phyloP scores from a whole-genome alignment of 2,329 filamentous ascomycete genomes.

The Emmonsiellopsis sp. region DNA sequence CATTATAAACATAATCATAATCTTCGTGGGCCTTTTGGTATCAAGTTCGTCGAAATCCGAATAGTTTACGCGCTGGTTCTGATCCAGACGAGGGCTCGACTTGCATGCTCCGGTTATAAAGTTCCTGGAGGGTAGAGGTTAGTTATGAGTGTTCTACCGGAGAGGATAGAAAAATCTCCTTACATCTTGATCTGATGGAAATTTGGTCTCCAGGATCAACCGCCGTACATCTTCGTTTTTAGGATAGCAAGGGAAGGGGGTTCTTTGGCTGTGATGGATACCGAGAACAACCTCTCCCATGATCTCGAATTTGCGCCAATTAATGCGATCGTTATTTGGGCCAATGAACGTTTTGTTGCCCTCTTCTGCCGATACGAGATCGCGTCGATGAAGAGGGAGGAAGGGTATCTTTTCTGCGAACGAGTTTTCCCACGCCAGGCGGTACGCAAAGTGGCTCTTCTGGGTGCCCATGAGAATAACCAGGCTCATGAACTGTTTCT shows the following conservation, averaged over 20 bases:
- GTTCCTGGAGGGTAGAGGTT: constrained; percentile 34
- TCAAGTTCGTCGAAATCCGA: constrained; percentile 34
- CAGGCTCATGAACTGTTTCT: constrained; percentile 79
- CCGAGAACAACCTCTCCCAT: constrained; percentile 85
- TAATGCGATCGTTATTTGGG: constrained; percentile 64
- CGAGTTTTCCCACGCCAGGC: constrained; percentile 96
- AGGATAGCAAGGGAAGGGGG: constrained; percentile 53
- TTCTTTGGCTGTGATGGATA: constrained; percentile 84
- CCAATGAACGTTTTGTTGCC: constrained; percentile 86
- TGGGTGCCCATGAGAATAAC: constrained; percentile 88
- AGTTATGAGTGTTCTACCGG: not conserved
- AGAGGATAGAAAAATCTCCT: constrained; percentile 23
- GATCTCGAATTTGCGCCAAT: constrained; percentile 98
- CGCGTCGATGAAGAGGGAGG: constrained; percentile 77
- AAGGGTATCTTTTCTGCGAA: constrained; percentile 85
- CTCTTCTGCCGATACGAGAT: constrained; percentile 85
- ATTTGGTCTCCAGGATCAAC: constrained; percentile 70
- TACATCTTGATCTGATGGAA: constrained; percentile 83
- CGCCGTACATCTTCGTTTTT: constrained; percentile 63
- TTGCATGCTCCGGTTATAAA: constrained; percentile 51
- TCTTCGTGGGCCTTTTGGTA: not conserved
- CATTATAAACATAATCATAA: not conserved
- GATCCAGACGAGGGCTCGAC: constrained; percentile 40
- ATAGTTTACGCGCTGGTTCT: constrained; percentile 32
- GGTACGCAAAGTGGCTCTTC: constrained; percentile 88